Conservation (phyloP, 2,329 filamentous ascomycete species). For the Sporothrix inflata region DNA sequence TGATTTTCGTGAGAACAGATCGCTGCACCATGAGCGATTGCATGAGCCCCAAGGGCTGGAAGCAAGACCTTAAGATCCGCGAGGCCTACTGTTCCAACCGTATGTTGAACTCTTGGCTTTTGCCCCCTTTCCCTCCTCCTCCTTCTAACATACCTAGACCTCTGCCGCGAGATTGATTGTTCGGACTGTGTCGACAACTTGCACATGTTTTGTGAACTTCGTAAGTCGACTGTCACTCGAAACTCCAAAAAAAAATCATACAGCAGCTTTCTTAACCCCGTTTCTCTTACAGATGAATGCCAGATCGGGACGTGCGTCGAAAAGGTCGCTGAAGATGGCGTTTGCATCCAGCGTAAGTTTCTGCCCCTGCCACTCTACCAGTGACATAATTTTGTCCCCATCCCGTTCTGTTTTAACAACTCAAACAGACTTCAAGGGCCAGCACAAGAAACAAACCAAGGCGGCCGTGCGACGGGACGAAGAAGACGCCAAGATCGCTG, state of each 20-base stretch:
- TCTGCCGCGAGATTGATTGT: conserved; percentile 25
- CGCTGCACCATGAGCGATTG: conserved; percentile 25
- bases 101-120: background rate
- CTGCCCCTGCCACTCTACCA: too few relatives aligned
- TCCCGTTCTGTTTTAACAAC: background rate
- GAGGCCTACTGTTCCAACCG: conserved; percentile 30
- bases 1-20: background rate
- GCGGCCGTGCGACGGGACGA: background rate
- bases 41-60: conserved; percentile 27
- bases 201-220: conserved; percentile 28
- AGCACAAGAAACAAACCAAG: conserved; percentile 9
- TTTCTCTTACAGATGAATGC: conserved; percentile 32
- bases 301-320: background rate
- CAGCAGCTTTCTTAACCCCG: too few relatives aligned
- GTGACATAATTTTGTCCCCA: too few relatives aligned
- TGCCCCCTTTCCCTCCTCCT: background rate
- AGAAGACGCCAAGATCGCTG: background rate
- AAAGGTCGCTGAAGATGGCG: background rate
- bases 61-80: conserved; percentile 22
- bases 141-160: conserved; percentile 19
- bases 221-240: conserved; percentile 20
- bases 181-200: background rate
- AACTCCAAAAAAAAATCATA: too few relatives aligned
- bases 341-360: conserved; percentile 28
- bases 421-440: background rate